phyloP scores from a whole-genome alignment of 352 stramenopile species.

The Thalassiosira delicatula region DNA sequence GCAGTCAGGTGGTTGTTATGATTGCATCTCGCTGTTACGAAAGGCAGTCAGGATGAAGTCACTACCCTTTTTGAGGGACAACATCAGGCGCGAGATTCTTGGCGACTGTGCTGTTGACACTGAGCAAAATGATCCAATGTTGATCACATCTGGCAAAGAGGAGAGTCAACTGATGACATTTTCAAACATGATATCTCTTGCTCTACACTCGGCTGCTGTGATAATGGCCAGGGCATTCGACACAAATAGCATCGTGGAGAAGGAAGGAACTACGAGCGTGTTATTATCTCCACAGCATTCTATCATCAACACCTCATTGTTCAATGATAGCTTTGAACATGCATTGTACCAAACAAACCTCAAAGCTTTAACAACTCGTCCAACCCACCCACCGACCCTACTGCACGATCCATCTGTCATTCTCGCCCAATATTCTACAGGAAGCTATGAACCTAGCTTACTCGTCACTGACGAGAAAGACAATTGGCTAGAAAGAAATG shows the following conservation, averaged over 20 bases:
- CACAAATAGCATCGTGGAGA: background rate
- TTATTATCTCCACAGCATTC: background rate
- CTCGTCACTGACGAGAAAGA: background rate
- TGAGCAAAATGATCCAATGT: too few relatives aligned
- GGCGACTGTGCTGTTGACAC: too few relatives aligned
- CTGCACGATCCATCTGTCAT: background rate
- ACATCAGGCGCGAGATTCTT: too few relatives aligned
- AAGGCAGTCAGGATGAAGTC: too few relatives aligned
- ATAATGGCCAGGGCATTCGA: background rate
- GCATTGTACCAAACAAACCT: background rate
- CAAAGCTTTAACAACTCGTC: background rate
- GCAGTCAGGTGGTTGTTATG: background rate
- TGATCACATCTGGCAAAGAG: too few relatives aligned
- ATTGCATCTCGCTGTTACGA: too few relatives aligned
- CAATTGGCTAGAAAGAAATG: background rate
- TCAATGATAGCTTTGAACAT: background rate
- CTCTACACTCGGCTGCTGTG: background rate
- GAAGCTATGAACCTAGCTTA: background rate
- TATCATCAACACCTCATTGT: background rate
- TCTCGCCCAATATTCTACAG: background rate
- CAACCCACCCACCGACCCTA: background rate
- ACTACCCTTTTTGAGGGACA: too few relatives aligned
- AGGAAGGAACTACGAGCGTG: background rate
- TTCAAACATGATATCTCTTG: too few relatives aligned
- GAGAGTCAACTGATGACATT: too few relatives aligned